phyloP scores from a whole-genome alignment of 345 rosid genomes.

The Leavenworthia alabamica region DNA sequence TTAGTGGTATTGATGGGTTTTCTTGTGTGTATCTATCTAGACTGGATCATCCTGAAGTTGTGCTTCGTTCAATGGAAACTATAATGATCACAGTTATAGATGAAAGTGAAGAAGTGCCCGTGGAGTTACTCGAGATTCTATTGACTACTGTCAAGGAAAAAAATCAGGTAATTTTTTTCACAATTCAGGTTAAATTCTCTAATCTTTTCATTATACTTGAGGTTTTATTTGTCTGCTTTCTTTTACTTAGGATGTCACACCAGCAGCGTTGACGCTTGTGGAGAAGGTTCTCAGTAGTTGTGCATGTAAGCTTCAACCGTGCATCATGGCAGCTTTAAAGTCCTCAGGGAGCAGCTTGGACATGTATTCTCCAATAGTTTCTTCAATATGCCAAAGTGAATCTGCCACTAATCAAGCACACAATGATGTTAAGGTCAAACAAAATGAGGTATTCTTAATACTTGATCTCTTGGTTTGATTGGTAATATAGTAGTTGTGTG shows the following conservation, averaged over 20 bases:
- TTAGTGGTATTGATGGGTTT: constrained; percentile 4
- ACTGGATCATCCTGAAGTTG: constrained; percentile 46
- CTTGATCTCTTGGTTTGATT: constrained; percentile 6
- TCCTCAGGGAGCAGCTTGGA: constrained; percentile 39
- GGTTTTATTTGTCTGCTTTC: constrained; percentile 1
- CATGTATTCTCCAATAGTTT: constrained; percentile 52
- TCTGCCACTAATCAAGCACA: constrained; percentile 13
- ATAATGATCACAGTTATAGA: constrained; percentile 59
- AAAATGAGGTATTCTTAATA: constrained; percentile 41
- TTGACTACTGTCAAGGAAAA: constrained; percentile 54
- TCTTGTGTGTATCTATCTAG: constrained; percentile 31
- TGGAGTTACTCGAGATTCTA: constrained; percentile 55
- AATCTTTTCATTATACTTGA: constrained; percentile 1
- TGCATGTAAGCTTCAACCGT: constrained; percentile 48
- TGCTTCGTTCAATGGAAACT: constrained; percentile 53
- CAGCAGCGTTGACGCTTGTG: constrained; percentile 40
- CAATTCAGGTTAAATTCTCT: not conserved
- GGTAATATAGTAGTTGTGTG: not conserved
- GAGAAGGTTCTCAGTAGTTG: constrained; percentile 53
- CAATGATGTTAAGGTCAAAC: constrained; percentile 25
- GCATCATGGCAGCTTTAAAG: constrained; percentile 47
- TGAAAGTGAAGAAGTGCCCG: constrained; percentile 61
- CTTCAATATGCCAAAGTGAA: constrained; percentile 41
- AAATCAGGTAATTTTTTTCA: constrained; percentile 40
- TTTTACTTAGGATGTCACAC: constrained; percentile 41